Percentiles rank a stretch among this genome's conserved stretches.
Evolutionary conservation across 495 filamentous ascomycete species (phyloP).

Genomic region (Aspergillus indologenus): DNA sequence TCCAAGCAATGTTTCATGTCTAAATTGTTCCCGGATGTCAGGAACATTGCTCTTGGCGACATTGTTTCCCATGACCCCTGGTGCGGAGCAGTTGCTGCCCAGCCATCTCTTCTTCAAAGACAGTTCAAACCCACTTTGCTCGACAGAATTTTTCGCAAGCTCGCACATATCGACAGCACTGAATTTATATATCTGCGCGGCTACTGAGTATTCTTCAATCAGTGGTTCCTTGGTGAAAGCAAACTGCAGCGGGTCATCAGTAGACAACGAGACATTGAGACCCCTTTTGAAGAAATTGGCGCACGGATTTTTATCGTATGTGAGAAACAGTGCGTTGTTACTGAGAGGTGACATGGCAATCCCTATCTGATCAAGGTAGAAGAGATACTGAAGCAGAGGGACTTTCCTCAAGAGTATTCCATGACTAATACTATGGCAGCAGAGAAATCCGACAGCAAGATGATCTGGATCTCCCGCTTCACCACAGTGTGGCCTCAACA

Average conservation of each 20-base stretch:
- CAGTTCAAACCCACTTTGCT: conserved; percentile 90
- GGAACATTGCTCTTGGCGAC: conserved; percentile 96
- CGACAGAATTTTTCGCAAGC: conserved; percentile 90
- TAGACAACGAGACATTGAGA: conserved; percentile 92
- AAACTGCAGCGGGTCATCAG: conserved; percentile 96
- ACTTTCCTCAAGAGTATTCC: conserved; percentile 91
- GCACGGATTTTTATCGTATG: conserved; percentile 96
- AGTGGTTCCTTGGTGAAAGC: conserved; percentile 97
- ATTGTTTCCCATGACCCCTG: conserved; percentile 77
- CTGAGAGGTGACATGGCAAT: conserved; percentile 98
- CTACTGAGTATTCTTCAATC: conserved; percentile 97
- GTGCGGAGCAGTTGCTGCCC: conserved; percentile 66
- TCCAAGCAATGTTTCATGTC: conserved; percentile 76
- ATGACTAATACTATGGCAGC: conserved; percentile 97
- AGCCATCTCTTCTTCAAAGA: conserved; percentile 88
- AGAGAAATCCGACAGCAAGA: conserved; percentile 84
- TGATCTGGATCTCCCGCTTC: conserved; percentile 97
- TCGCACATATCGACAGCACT: conserved; percentile 99
- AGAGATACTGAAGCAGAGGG: conserved; percentile 91
- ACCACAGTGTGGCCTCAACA: conserved; percentile 90
- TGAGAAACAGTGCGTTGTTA: conserved; percentile 95
- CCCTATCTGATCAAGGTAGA: conserved; percentile 96
- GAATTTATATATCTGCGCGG: conserved; percentile 97
- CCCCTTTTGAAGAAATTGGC: conserved; percentile 91
- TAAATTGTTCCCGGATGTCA: conserved; percentile 82